Base-by-base conservation (phyloP, 108 stramenopile genomes). In the Pseudonitzschia pungens region DNA sequence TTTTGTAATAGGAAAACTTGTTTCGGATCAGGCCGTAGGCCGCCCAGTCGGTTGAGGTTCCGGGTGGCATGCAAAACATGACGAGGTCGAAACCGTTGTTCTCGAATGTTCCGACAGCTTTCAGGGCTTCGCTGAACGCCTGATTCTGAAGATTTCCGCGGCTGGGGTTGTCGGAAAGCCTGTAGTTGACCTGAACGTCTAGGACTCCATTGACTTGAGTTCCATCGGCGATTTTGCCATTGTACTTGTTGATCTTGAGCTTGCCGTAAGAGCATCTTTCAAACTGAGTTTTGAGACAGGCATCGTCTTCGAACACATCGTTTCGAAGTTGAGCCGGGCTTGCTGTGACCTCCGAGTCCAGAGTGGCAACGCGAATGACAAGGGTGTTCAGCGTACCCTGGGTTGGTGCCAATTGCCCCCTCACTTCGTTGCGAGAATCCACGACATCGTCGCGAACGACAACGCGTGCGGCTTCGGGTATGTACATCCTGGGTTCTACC, bases 21-120 rank as follows among this genome's bases (percentile, higher is more conserved):
- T n/a, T 14, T 33, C 76, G 73, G 32, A 84, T 22, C 53, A 73
- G 73, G 26, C 77, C 75, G 45, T 76, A 76, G 24, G 75, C 68
- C 32, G 63, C 44, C 60, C 60, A 69, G n/a, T n/a, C n/a, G 15
- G 27, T 29, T 0, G 29, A 28, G 26, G 65, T 57, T 3, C 83
- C 83, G n/a, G 68, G 67, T 0, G 89, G 89, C 56, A 87, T 42
- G 51, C 86, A 87, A 21, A 78, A 75, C 83, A 87, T 82, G 57
- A 90, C 83, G 45, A 87, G 86, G 64, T 85, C 65, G 45, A 28
- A 73, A 42, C 22, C 65, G 75, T 40, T 59, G 50, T 14, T 32
- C 18, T 24, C 10, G 7, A 27, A 29, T 2, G 12, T 26, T 10
- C 54, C 54, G 26, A 55, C 24, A 12, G 12, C 10, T 10, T 27